phyloP scores from a whole-genome alignment of 371 early-diverging fungal species.

The Rhizopus delemar region DNA sequence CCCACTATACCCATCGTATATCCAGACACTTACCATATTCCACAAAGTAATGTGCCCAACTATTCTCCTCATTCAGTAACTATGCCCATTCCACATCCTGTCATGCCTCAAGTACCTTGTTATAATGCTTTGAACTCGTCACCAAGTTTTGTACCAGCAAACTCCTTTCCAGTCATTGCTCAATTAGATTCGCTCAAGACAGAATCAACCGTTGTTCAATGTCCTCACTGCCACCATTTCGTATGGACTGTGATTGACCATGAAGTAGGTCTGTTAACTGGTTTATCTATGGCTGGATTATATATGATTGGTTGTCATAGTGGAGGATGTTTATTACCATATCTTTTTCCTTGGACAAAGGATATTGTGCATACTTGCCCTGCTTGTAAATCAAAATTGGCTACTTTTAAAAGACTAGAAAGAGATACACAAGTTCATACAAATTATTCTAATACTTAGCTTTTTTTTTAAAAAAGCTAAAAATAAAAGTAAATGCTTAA shows the following conservation, averaged over 20 bases:
- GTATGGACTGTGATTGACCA: conserved; percentile 18
- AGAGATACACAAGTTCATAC: conserved; percentile 18
- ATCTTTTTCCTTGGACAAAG: conserved; percentile 23
- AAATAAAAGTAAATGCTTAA: background rate
- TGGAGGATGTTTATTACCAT: conserved; percentile 19
- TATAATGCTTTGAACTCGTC: background rate
- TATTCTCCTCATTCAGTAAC: background rate
- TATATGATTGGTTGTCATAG: conserved; percentile 16
- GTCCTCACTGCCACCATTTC: conserved; percentile 21
- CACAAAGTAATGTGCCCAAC: background rate
- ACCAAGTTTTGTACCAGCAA: background rate
- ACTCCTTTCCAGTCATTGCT: background rate
- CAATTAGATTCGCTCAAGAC: conserved; percentile 8
- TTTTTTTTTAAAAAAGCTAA: background rate
- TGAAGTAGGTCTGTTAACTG: conserved; percentile 21
- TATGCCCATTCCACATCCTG: background rate
- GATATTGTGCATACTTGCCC: conserved; percentile 23
- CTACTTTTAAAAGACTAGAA: conserved; percentile 24
- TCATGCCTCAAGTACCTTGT: background rate
- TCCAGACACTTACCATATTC: background rate
- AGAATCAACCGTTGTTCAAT: conserved; percentile 16
- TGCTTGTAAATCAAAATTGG: conserved; percentile 21
- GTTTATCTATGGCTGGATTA: conserved; percentile 15
- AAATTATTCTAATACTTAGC: background rate
- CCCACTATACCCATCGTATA: background rate